Base-by-base conservation (phyloP, 2,329 filamentous ascomycete genomes). In the Apiospora aurea region DNA sequence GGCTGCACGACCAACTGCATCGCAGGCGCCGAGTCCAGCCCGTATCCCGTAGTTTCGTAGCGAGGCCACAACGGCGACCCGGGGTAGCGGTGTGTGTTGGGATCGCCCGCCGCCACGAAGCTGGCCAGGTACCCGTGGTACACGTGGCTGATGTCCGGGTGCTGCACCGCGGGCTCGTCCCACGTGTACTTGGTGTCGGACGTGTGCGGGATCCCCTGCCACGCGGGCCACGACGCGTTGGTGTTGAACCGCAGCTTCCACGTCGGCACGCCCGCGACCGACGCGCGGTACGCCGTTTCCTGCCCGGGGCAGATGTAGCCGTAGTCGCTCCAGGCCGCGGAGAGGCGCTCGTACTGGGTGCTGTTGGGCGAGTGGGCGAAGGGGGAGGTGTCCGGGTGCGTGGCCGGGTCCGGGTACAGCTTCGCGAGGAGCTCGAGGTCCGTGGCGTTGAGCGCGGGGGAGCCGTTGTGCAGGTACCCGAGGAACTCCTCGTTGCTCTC, bases 271-370 rank as follows among this genome's bases (percentile, higher is more conserved):
- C 77, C 78, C 4, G 79, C 80, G 0, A 70, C 69, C 0, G 83
- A 81, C 26, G 81, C 76, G 10, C 83, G 78, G 46, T 82, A 79
- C 1, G 84, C 82, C 0, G 84, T 86, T 72, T 85, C 84, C n/a
- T 85, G 83, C 0, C 80, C 81, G 0, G 84, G 80, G 26, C 84
- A 86, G 21, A 83, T 82, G 72, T 86, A 86, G 43, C 81, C 83
- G 69, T 83, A 85, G 74, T 86, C 85, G 18, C 81, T 81, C 80
- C 81, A 83, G 0, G 85, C 83, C 0, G 84, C 83, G 0, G 82
- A 79, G 4, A 87, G 69, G 4, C 85, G 82, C 49, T 85, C 77
- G 71, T 83, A 87, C 73, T 87, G 85, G 0, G 81, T 83, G 26
- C 82, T 83, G 24, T 84, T 82, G 18, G 82, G 83, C 0, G 81